Conservation (phyloP, 2,329 filamentous ascomycete species). For the Chrysoporthe puriensis region DNA sequence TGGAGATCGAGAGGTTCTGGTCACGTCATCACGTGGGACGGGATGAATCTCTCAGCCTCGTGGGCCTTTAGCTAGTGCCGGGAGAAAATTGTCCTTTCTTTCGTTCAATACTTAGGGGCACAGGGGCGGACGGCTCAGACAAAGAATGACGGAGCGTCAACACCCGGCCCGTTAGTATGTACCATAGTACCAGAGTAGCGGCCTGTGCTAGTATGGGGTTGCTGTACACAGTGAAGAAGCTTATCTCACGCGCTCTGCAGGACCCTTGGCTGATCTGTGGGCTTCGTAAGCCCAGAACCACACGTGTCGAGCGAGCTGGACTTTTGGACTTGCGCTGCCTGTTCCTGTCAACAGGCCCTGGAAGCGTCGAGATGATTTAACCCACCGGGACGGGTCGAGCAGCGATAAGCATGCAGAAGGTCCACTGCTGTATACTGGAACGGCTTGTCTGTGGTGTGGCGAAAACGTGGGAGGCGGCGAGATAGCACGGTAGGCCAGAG, state of each 20-base stretch:
- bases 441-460: neutral
- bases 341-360: neutral
- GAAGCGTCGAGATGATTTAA: neutral
- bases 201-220: too few relatives aligned
- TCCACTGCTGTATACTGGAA: too few relatives aligned
- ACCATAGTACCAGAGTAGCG: neutral
- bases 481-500: neutral
- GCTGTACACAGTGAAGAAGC: neutral
- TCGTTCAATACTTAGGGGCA: too few relatives aligned
- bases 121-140: neutral
- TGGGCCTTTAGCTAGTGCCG: neutral
- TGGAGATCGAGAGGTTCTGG: neutral
- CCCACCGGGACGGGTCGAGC: neutral
- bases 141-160: neutral
- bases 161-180: neutral
- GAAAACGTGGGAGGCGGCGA: neutral
- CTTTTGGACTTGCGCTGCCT: neutral
- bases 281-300: neutral
- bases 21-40: conserved; percentile 11
- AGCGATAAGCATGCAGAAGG: neutral
- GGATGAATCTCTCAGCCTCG: neutral
- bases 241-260: neutral
- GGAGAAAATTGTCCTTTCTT: too few relatives aligned
- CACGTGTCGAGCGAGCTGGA: neutral
- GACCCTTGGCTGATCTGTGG: neutral